A percentile compares a stretch with the other conserved stretches of the same genome.
These are phyloP conservation scores for Alternaria sp. DNA, from an alignment of 2,329 filamentous ascomycete genomes.

Conservation along the genomic window DNA sequence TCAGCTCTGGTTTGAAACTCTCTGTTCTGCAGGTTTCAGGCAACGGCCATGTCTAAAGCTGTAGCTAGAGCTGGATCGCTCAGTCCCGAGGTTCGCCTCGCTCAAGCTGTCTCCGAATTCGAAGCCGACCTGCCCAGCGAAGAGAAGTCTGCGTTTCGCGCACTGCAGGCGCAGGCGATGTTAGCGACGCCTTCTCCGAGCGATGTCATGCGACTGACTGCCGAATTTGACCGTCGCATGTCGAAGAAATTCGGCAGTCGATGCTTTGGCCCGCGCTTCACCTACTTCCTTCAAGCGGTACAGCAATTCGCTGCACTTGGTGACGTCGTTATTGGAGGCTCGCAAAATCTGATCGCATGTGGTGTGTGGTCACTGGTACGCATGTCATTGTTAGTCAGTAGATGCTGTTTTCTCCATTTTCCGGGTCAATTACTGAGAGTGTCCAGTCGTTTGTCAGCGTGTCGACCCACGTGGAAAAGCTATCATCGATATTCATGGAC, in stretches of 20 bases:
- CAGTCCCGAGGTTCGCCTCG: slow-evolving; percentile 20
- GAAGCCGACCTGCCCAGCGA: slow-evolving; percentile 13
- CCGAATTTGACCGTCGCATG: slow-evolving; percentile 43
- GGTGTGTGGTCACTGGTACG: slow-evolving; percentile 55
- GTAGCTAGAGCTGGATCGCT: slow-evolving; percentile 8
- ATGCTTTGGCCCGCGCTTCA: slow-evolving; percentile 52
- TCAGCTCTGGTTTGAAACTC: too few species aligned
- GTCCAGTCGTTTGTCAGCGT: slow-evolving; percentile 39
- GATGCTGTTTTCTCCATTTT: slow-evolving; percentile 10
- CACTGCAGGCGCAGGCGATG: neutral
- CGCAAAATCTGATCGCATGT: slow-evolving; percentile 55
- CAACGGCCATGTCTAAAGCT: slow-evolving; percentile 4
- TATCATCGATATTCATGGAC: slow-evolving; percentile 51
- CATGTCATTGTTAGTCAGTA: slow-evolving; percentile 50
- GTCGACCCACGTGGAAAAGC: slow-evolving; percentile 48
- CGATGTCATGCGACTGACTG: slow-evolving; percentile 41
- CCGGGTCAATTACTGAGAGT: neutral
- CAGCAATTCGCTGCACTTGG: slow-evolving; percentile 56
- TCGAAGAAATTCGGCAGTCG: slow-evolving; percentile 21
- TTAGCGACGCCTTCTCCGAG: neutral
- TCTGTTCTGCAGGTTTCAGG: neutral
- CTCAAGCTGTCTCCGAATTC: slow-evolving; percentile 16
- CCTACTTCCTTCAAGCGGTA: slow-evolving; percentile 49
- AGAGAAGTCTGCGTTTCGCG: slow-evolving; percentile 8
- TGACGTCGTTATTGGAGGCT: slow-evolving; percentile 51